Conservation (phyloP, 176 grass and related monocot genomes). For the Bonia amplexicaulis region DNA sequence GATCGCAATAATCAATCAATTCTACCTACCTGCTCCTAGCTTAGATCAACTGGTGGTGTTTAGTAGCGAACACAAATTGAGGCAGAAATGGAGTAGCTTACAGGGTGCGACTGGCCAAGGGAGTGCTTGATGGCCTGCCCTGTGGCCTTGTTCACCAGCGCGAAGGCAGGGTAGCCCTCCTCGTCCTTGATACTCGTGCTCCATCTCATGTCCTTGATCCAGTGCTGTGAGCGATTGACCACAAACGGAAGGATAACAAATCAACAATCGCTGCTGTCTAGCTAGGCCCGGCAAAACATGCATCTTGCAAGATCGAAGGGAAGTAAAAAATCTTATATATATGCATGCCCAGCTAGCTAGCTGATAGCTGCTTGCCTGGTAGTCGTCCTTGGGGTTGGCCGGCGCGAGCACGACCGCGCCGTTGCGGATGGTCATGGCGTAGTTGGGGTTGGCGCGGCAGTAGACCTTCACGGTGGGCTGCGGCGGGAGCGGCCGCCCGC, state of each 20-base stretch:
- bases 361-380: slow-evolving; percentile 43
- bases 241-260: neutral
- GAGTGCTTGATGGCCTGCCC: slow-evolving; percentile 88
- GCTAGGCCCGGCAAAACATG: neutral
- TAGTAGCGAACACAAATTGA: neutral
- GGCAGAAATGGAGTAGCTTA: neutral
- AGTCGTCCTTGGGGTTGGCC: slow-evolving; percentile 60
- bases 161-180: slow-evolving; percentile 76
- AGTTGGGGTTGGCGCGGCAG: slow-evolving; percentile 62
- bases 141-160: slow-evolving; percentile 70
- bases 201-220: slow-evolving; percentile 89
- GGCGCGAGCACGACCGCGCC: slow-evolving; percentile 58
- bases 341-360: too few relatives aligned
- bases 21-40: too few relatives aligned
- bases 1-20: too few relatives aligned
- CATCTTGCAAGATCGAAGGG: neutral
- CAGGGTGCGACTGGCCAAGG: slow-evolving; percentile 64
- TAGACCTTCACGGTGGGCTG: slow-evolving; percentile 67
- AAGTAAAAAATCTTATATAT: neutral
- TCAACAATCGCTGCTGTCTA: neutral
- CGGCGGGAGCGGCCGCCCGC: slow-evolving; percentile 36
- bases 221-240: slow-evolving; percentile 35
- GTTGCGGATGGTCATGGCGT: slow-evolving; percentile 43
- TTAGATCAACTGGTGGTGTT: too few relatives aligned
- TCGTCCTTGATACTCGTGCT: slow-evolving; percentile 72